These are phyloP conservation scores for Saccharomycopsis sp. DNA, from an alignment of 805 yeast species.

Conservation along the genomic window DNA sequence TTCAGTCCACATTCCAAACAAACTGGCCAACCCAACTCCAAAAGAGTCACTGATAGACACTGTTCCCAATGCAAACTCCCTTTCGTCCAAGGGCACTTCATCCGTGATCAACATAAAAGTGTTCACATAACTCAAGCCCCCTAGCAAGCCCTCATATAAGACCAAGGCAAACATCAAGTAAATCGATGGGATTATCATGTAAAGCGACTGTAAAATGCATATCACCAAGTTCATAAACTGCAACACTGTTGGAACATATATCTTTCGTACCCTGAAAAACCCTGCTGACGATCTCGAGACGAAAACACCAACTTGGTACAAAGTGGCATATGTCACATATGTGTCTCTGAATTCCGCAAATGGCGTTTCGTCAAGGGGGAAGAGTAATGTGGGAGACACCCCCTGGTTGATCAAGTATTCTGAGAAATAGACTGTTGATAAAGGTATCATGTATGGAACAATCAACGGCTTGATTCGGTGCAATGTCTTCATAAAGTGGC, in stretches of 20 bases:
- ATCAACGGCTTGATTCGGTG: constrained; percentile 35
- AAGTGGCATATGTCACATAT: constrained; percentile 82
- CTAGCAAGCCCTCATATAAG: constrained; percentile 83
- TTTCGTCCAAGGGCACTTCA: constrained; percentile 36
- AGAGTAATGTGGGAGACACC: constrained; percentile 77
- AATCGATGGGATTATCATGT: constrained; percentile 46
- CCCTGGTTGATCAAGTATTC: constrained; percentile 92
- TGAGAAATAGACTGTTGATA: constrained; percentile 71
- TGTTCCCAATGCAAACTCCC: constrained; percentile 77
- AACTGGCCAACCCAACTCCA: constrained; percentile 78
- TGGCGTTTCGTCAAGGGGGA: constrained; percentile 63
- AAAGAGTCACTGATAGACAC: constrained; percentile 77
- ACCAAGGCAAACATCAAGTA: constrained; percentile 55
- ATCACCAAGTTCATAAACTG: constrained; percentile 58
- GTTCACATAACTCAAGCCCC: constrained; percentile 86
- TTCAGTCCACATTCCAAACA: constrained; percentile 67
- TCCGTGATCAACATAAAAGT: constrained; percentile 76
- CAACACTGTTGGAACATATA: constrained; percentile 55
- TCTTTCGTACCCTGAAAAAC: constrained; percentile 45
- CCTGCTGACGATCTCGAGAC: constrained; percentile 79
- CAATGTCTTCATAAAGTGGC: constrained; percentile 24
- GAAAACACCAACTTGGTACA: constrained; percentile 89
- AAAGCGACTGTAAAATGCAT: constrained; percentile 56
- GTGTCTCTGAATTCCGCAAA: constrained; percentile 69
- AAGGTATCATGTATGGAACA: constrained; percentile 72